Percentiles rank a stretch among this genome's conserved stretches.
Conservation (phyloP, 768 basidiomycete genomes). For the Phylloporus scabripes region DNA sequence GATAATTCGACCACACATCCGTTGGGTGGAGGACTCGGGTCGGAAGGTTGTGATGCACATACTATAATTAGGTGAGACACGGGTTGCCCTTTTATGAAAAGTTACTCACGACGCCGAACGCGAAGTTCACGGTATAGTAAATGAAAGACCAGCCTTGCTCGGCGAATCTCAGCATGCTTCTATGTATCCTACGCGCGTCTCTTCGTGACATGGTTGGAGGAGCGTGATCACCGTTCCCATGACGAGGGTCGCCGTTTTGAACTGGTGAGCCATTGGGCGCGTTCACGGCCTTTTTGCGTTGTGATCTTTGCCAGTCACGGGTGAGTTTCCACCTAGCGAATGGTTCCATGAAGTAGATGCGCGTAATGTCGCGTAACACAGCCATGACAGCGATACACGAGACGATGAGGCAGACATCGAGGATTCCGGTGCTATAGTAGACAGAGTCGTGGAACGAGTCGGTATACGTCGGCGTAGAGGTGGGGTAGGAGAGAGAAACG, state of each 20-base stretch:
- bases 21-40: slow-evolving; percentile 57
- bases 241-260: slow-evolving; percentile 29
- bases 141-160: slow-evolving; percentile 91
- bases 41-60: slow-evolving; percentile 70
- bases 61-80: slow-evolving; percentile 42
- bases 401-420: slow-evolving; percentile 75
- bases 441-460: slow-evolving; percentile 69
- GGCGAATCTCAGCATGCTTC: slow-evolving; percentile 80
- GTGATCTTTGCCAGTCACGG: slow-evolving; percentile 39
- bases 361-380: slow-evolving; percentile 71
- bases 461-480: slow-evolving; percentile 44
- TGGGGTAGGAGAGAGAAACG: slow-evolving; percentile 68
- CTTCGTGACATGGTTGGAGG: slow-evolving; percentile 29
- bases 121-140: slow-evolving; percentile 75
- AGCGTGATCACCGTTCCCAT: slow-evolving; percentile 19
- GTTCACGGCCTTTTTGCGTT: slow-evolving; percentile 14
- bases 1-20: slow-evolving; percentile 75
- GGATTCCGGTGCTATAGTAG: slow-evolving; percentile 68
- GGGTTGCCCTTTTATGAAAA: slow-evolving; percentile 4
- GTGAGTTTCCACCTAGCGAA: slow-evolving; percentile 74
- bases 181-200: slow-evolving; percentile 57
- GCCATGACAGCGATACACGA: slow-evolving; percentile 85
- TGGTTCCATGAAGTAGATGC: slow-evolving; percentile 72
- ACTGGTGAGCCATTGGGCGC: slow-evolving; percentile 17
- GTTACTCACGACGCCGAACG: slow-evolving; percentile 74